Percentiles rank a stretch among this genome's conserved stretches.
phyloP scores from a whole-genome alignment of 192 early-diverging fungal genomes.

The Backusella liffmaniae region DNA sequence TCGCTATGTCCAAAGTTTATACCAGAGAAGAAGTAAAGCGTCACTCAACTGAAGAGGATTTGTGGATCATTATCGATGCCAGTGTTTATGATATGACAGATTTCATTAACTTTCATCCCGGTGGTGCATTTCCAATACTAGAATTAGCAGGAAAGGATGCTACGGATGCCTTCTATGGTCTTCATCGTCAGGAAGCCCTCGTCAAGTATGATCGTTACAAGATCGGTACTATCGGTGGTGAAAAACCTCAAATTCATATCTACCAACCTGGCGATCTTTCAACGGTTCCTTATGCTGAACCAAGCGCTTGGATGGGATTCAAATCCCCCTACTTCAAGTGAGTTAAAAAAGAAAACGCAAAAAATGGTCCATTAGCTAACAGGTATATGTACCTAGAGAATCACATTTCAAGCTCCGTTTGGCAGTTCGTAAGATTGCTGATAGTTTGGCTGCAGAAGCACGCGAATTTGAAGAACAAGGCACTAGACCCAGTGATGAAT shows the following conservation, averaged over 20 bases:
- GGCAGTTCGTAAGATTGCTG: conserved; percentile 65
- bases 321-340: conserved; percentile 35
- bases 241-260: conserved; percentile 25
- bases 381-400: conserved; percentile 44
- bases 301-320: conserved; percentile 56
- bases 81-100: conserved; percentile 60
- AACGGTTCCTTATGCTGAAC: conserved; percentile 72
- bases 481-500: conserved; percentile 60
- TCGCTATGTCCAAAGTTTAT: background rate
- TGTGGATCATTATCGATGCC: conserved; percentile 63
- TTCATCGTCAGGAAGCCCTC: conserved; percentile 52
- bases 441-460: conserved; percentile 68
- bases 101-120: conserved; percentile 57
- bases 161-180: conserved; percentile 43
- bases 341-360: background rate
- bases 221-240: conserved; percentile 62
- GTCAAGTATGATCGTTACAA: conserved; percentile 64
- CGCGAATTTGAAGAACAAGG: conserved; percentile 77
- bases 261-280: conserved; percentile 64
- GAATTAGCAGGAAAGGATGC: conserved; percentile 82
- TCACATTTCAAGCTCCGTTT: conserved; percentile 66
- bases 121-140: conserved; percentile 59
- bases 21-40: conserved; percentile 32
- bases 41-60: conserved; percentile 24
- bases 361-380: background rate